Evolutionary conservation across 2,329 filamentous ascomycete genomes (phyloP).

Genomic region (Calonectria hawksworthii): DNA sequence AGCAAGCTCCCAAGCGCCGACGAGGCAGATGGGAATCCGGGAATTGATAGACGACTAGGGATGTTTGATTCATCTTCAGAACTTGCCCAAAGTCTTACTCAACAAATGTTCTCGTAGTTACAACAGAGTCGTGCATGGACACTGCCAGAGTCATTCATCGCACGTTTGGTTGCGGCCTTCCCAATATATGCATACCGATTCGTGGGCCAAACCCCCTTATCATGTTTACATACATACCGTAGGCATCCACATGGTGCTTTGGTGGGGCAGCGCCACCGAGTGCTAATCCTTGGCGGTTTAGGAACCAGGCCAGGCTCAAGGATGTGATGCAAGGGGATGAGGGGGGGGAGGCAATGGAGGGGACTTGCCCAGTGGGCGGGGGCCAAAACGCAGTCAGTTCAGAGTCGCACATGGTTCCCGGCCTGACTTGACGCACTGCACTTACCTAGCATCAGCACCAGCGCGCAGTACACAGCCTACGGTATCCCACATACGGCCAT

Average conservation of each 20-base stretch:
- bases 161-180: neutral
- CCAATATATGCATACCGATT: conserved; percentile 28
- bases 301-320: conserved; percentile 23
- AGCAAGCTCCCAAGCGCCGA: neutral
- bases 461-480: neutral
- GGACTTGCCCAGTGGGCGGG: conserved; percentile 25
- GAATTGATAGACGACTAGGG: neutral
- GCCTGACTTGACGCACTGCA: conserved; percentile 40
- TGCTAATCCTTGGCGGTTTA: conserved; percentile 24
- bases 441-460: conserved; percentile 29
- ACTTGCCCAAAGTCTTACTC: neutral
- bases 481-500: conserved; percentile 5
- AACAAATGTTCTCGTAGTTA: neutral
- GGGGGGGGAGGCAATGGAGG: conserved; percentile 25
- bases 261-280: conserved; percentile 23
- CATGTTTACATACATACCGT: conserved; percentile 29
- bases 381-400: conserved; percentile 22
- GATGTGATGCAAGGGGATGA: conserved; percentile 44
- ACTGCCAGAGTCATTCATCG: neutral
- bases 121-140: neutral
- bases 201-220: neutral
- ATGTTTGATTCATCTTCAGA: neutral
- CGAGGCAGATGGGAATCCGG: neutral
- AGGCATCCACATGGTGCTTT: neutral
- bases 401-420: conserved; percentile 31